phyloP scores from a whole-genome alignment of 2,329 filamentous ascomycete genomes.

The Pyrenophora tritici-repentis region DNA sequence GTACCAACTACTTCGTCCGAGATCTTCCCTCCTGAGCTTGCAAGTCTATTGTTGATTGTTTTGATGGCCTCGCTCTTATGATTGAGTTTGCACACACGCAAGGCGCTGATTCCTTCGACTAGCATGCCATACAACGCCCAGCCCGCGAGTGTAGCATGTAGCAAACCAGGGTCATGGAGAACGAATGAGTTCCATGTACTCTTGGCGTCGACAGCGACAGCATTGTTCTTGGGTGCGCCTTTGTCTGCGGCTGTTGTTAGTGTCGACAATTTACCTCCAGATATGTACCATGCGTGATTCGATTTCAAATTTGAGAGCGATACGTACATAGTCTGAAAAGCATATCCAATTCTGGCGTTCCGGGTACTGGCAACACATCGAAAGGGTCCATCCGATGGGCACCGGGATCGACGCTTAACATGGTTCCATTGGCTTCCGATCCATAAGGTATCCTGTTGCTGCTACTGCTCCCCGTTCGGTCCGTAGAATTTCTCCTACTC shows the following conservation, averaged over 20 bases:
- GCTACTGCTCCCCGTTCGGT: not conserved
- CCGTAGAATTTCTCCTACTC: not conserved
- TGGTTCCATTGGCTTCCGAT: not conserved
- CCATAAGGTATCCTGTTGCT: not conserved
- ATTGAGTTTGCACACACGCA: slow-evolving; percentile 22
- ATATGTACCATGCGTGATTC: not conserved
- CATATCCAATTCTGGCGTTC: slow-evolving; percentile 24
- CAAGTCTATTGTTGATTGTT: slow-evolving; percentile 29
- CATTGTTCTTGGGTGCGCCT: slow-evolving; percentile 18
- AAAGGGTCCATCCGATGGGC: slow-evolving; percentile 30
- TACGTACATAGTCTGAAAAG: slow-evolving; percentile 33
- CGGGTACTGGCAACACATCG: slow-evolving; percentile 30
- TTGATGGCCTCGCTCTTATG: slow-evolving; percentile 37
- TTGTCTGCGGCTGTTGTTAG: slow-evolving; percentile 19
- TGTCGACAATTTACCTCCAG: not conserved
- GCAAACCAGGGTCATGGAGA: slow-evolving; percentile 25
- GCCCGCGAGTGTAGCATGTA: slow-evolving; percentile 36
- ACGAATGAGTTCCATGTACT: slow-evolving; percentile 33
- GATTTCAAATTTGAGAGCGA: not conserved
- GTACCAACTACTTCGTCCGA: slow-evolving; percentile 32
- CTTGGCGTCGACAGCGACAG: slow-evolving; percentile 27
- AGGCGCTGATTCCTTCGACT: slow-evolving; percentile 11
- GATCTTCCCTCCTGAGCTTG: slow-evolving; percentile 12
- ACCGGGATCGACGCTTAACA: slow-evolving; percentile 15
- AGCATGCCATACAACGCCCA: slow-evolving; percentile 36